Conservation (phyloP, 2,329 filamentous ascomycete species). For the Exophiala oligosperma region DNA sequence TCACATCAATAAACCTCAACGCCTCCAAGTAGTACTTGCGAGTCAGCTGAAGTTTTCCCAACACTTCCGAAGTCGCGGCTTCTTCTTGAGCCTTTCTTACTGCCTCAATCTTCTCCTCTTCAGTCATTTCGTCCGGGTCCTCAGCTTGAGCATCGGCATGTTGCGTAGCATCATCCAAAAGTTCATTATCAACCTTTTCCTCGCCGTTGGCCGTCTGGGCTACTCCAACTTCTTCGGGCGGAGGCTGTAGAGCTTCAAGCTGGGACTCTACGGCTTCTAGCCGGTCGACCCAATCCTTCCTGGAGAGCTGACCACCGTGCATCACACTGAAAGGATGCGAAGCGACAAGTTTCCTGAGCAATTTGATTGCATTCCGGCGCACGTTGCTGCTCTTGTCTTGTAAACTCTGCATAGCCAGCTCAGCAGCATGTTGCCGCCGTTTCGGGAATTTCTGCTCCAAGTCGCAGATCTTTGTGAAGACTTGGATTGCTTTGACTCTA, state of each 20-base stretch:
- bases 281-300: slow-evolving; percentile 80
- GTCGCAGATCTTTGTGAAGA: slow-evolving; percentile 87
- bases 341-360: slow-evolving; percentile 82
- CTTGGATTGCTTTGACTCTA: slow-evolving; percentile 85
- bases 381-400: slow-evolving; percentile 99
- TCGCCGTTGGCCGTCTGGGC: slow-evolving; percentile 62
- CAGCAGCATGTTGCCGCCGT: slow-evolving; percentile 80
- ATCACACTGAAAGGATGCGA: slow-evolving; percentile 93
- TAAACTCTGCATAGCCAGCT: slow-evolving; percentile 82
- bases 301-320: slow-evolving; percentile 81
- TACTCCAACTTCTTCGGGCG: slow-evolving; percentile 70
- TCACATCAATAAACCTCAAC: slow-evolving; percentile 85
- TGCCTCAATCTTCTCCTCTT: slow-evolving; percentile 72
- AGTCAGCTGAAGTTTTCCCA: slow-evolving; percentile 83
- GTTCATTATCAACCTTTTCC: slow-evolving; percentile 71
- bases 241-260: slow-evolving; percentile 76
- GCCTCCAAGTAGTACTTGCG: slow-evolving; percentile 92
- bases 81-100: slow-evolving; percentile 81
- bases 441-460: slow-evolving; percentile 97
- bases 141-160: slow-evolving; percentile 49
- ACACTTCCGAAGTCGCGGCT: slow-evolving; percentile 82
- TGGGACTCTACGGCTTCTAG: slow-evolving; percentile 82
- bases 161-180: slow-evolving; percentile 88
- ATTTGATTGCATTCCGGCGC: slow-evolving; percentile 88
- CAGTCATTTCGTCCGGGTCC: slow-evolving; percentile 71